Base-by-base conservation (phyloP, 2,329 filamentous ascomycete genomes). In the Epichloe bromicola region DNA sequence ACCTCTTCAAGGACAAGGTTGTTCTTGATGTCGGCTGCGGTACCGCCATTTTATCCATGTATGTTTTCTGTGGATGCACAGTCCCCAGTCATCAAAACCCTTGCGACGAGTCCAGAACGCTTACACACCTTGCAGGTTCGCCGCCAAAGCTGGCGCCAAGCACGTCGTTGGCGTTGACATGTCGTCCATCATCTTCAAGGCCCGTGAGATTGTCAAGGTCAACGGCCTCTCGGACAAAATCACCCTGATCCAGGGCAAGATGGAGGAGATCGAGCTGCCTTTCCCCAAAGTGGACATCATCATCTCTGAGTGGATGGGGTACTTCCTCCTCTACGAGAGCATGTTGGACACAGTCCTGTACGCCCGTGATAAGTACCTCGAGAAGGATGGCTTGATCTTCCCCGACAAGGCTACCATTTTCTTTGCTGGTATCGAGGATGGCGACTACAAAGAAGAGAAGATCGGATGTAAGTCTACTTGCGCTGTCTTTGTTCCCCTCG, bases 221-320 rank as follows among this genome's bases (percentile, higher is more conserved):
- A 98, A 98, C 69, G 90, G 91, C 61, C 82, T 98, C 78, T 79
- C 85, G 49, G 86, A 91, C 74, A 95, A 95, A 80, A 96, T 98
- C 68, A 97, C 93, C 49, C 81, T 98, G 54, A 80, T 98, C 57
- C 93, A 97, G 75, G 93, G 93, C 68, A 98, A 98, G 80, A 98
- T 98, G 93, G 93, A 98, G 75, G 93, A 98, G 74, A 89, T 98
- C 44, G 76, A 86, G 64, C 76, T 98, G 56, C 93, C 93, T 19
- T 95, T 86, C 71, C 85, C 88, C 63, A 87, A 97, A 72, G 93
- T 98, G 58, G 93, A 98, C 66, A 98, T 98, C 67, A 98, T 98
- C 73, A 95, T 98, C 68, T 97, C 91, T 2, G 93, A 98, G 76
- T 98, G 93, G 93, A 98, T 98, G 93, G 93, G 93, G 36, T 98